Conservation (phyloP, 805 yeast species). For the Kodamaea hsintzibuensis region DNA sequence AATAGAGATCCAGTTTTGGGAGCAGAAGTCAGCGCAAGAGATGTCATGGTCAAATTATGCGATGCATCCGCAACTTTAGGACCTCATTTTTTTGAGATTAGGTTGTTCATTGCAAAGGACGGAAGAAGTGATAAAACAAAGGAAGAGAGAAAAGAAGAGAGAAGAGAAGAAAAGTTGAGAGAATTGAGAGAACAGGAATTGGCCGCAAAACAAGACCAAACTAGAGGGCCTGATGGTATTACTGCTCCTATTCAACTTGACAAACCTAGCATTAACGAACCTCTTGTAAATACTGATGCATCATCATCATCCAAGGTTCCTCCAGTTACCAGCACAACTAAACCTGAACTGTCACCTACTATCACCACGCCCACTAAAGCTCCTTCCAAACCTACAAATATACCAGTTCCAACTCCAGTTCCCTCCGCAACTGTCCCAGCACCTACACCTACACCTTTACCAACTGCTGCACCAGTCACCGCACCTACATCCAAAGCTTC, state of each 20-base stretch:
- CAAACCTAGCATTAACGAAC: not conserved
- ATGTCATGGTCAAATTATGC: constrained; percentile 84
- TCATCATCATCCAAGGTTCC: not conserved
- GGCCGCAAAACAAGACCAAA: constrained; percentile 7
- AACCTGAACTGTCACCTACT: not conserved
- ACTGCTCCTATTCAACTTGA: not conserved
- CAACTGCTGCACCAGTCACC: not conserved
- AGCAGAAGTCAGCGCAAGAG: constrained; percentile 59
- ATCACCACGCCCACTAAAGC: not conserved
- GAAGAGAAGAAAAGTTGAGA: constrained; percentile 11
- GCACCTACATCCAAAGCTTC: constrained; percentile 12
- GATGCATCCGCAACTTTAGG: constrained; percentile 75
- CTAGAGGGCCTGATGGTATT: constrained; percentile 32
- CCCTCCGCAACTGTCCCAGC: constrained; percentile 1
- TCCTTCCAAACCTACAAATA: not conserved
- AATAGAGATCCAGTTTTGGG: constrained; percentile 38
- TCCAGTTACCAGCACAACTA: not conserved
- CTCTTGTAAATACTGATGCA: not conserved
- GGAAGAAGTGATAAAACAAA: constrained; percentile 49
- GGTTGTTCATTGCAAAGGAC: constrained; percentile 83
- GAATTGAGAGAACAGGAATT: constrained; percentile 4
- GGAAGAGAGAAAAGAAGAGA: constrained; percentile 11
- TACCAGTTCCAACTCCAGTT: not conserved
- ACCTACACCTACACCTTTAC: not conserved
- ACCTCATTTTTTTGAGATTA: constrained; percentile 76